Conservation (phyloP, 1,284 basidiomycete species). For the Ceratobasidium sp. region DNA sequence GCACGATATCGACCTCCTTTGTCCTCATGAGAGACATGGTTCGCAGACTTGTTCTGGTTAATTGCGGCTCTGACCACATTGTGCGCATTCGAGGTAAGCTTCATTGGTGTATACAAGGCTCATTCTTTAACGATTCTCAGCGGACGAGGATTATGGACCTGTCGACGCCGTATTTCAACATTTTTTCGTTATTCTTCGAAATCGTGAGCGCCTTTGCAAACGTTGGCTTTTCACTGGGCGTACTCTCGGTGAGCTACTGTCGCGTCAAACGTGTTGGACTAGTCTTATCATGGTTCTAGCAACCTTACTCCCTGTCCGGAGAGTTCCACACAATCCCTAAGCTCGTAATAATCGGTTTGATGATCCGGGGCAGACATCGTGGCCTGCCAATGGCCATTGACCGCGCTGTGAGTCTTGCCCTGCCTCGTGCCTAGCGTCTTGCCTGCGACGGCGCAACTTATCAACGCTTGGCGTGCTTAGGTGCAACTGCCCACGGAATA, state of each 20-base stretch:
- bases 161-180: constrained; percentile 32
- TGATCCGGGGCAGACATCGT: constrained; percentile 38
- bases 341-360: constrained; percentile 37
- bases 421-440: background rate
- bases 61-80: constrained; percentile 26
- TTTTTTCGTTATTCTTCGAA: constrained; percentile 40
- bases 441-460: background rate
- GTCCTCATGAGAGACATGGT: background rate
- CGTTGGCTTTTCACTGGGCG: constrained; percentile 36
- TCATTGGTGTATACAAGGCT: background rate
- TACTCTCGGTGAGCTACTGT: background rate
- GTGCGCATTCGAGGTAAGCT: constrained; percentile 33
- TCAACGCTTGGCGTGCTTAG: constrained; percentile 12
- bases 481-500: constrained; percentile 41
- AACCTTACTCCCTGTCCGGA: constrained; percentile 35
- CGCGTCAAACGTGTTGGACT: background rate
- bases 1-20: too few relatives aligned
- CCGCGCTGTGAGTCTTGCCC: constrained; percentile 17
- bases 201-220: constrained; percentile 39
- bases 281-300: constrained; percentile 3
- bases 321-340: constrained; percentile 36
- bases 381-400: constrained; percentile 40
- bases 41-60: constrained; percentile 35
- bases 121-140: background rate
- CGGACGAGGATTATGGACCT: background rate